Evolutionary conservation across 208 protist species (phyloP), one percentile per base, ranked within the genome.

Genomic region (Strigomonas oncopelti): DNA sequence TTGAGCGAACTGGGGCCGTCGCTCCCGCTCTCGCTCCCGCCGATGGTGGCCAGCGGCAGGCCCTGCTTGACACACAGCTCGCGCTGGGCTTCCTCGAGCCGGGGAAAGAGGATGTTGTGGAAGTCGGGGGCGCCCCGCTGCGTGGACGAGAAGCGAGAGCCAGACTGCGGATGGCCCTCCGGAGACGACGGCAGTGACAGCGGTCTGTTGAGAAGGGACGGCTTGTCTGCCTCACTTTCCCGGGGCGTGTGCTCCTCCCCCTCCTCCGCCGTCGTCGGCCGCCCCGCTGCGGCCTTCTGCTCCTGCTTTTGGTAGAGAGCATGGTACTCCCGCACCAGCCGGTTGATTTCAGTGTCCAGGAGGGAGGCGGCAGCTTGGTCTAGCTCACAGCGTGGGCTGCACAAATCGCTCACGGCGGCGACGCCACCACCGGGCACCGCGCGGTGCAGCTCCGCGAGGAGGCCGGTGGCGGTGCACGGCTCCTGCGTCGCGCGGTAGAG

Each of bases 241-340:
- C 5, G 1, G 18, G 42, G 16, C 5, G 16, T 48, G 5, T 48
- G 42, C n/a, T n/a, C n/a, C n/a, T n/a, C n/a, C n/a, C n/a, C n/a
- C n/a, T n/a, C n/a, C n/a, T n/a, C n/a, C n/a, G 42, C 34, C 34
- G 11, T 48, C 42, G 5, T 4, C 42, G 13, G 42, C 42, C 16
- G 28, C 29, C 22, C 46, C 34, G 27, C 16, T 14, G 57, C 16
- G 4, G 57, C 34, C n/a, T 29, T 38, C 28, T 29, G 28, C 57
- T 25, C 29, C 22, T 46, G 27, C 24, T 38, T 20, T 2, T 46
- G 27, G 22, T 14, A 14, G 14, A 62, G 34, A 1, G 29, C 34
- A 27, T 62, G n/a, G 34, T 62, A 62, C 57, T 62, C 57, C 2
- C 34, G 28, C n/a, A 48, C 27, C 28, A 62, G 57, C 7, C 29